Evolutionary conservation across 305 asterid species (phyloP).

Genomic region (Solanum hybrid): DNA sequence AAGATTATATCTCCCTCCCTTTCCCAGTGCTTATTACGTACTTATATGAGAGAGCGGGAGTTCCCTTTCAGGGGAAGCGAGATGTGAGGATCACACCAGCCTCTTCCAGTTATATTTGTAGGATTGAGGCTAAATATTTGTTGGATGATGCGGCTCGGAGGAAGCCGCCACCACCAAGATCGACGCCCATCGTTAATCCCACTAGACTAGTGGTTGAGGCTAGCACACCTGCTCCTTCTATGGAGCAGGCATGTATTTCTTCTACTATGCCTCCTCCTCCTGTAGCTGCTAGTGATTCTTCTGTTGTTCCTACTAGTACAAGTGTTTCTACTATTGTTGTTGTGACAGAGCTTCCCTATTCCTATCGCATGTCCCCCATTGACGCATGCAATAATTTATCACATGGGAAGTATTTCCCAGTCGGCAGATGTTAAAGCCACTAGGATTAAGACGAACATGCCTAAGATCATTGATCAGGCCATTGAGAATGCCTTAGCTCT

Average conservation of each 20-base stretch:
- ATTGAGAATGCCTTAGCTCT: neutral
- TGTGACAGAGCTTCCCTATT: neutral
- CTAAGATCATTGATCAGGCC: neutral
- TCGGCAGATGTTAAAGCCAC: neutral
- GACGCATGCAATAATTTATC: neutral
- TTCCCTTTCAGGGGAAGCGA: neutral
- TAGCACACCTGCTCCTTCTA: neutral
- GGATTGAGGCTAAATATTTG: neutral
- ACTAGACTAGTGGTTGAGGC: neutral
- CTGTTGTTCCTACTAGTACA: neutral
- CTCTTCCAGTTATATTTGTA: neutral
- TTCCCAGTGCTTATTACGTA: too few species aligned
- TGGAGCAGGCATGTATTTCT: neutral
- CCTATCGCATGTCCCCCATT: neutral
- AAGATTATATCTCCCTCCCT: neutral
- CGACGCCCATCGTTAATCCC: neutral
- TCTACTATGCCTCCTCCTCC: neutral
- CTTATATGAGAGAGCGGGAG: neutral
- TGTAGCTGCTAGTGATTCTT: neutral
- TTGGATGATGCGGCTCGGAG: neutral
- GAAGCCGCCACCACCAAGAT: neutral
- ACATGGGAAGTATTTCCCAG: neutral
- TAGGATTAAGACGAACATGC: neutral
- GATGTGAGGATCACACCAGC: neutral
- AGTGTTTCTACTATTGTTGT: neutral